Conservation (phyloP, 2,329 filamentous ascomycete species). For the Scedosporium dehoogii region DNA sequence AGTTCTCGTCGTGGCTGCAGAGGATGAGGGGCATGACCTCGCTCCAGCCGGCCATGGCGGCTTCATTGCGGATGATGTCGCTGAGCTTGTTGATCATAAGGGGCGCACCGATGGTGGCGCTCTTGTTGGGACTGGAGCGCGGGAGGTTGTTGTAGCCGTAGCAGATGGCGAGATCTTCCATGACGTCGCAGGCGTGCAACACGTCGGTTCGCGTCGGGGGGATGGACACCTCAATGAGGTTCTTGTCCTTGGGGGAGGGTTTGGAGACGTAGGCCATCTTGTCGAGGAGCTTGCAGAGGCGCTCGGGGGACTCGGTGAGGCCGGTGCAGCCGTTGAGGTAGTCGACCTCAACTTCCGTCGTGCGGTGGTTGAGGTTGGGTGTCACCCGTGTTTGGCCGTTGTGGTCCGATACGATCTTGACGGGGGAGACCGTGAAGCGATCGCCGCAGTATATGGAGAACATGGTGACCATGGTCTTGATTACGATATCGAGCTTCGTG, state of each 20-base stretch:
- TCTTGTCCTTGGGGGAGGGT: constrained; percentile 53
- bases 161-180: constrained; percentile 95
- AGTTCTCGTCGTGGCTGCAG: constrained; percentile 98
- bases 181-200: constrained; percentile 92
- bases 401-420: constrained; percentile 86
- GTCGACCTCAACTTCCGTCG: constrained; percentile 73
- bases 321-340: constrained; percentile 94
- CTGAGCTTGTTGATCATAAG: constrained; percentile 87
- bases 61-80: constrained; percentile 82
- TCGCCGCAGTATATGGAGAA: constrained; percentile 87
- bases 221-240: constrained; percentile 70
- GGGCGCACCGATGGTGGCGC: constrained; percentile 76
- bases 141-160: constrained; percentile 97
- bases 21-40: constrained; percentile 95
- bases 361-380: constrained; percentile 68
- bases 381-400: constrained; percentile 74
- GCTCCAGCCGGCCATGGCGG: constrained; percentile 89
- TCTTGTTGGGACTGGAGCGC: constrained; percentile 74
- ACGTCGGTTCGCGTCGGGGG: constrained; percentile 89
- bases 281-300: constrained; percentile 68
- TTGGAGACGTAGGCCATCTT: constrained; percentile 84
- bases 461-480: constrained; percentile 94
- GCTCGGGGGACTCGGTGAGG: constrained; percentile 60
- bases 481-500: constrained; percentile 93
- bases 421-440: constrained; percentile 84